Base-by-base conservation (phyloP, 306 rosid genomes). In the Pterocarpus macrocarpus region DNA sequence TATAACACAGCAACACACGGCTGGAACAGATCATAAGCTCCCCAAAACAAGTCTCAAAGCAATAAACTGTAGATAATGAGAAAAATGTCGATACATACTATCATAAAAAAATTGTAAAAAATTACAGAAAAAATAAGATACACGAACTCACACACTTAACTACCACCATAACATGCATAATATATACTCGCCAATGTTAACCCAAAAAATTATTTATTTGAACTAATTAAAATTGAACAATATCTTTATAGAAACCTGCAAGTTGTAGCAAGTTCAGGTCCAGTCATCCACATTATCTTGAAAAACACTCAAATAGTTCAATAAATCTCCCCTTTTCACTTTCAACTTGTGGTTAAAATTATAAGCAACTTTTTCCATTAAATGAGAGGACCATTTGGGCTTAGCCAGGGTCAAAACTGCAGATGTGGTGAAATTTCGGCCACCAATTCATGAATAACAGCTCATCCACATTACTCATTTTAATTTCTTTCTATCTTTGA, bases 351-450 rank as follows among this genome's bases (percentile, higher is more conserved):
- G 38, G 41, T 41, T 44, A 44, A 57, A 44, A 45, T 13, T 11
- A 45, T n/a, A 59, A 9, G 8, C 44, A 57, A 12, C 50, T 76
- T 2, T 64, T 41, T 61, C 16, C 59, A 47, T 45, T 30, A 70
- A 70, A 69, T 55, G 55, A 41, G 5, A 56, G 47, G 33, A 15
- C 12, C 61, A 67, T 80, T 32, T 36, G 67, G 30, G 13, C 41
- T 33, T 16, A 38, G 78, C 4, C 44, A 9, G 67, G 73, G 47
- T 79, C 63, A 72, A 65, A 80, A 76, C 45, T 38, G 61, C 10
- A 41, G 5, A n/a, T 64, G 81, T 78, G 81, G 84, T 68, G 76
- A 82, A 68, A 43, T 34, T 38, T 69, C 67, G 61, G 69, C 81
- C 86, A 22, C 77, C 75, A 56, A 47, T 36, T 43, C 70, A 73